Base-by-base conservation (phyloP, 163 green algal species). In the Chloromonas sp. region DNA sequence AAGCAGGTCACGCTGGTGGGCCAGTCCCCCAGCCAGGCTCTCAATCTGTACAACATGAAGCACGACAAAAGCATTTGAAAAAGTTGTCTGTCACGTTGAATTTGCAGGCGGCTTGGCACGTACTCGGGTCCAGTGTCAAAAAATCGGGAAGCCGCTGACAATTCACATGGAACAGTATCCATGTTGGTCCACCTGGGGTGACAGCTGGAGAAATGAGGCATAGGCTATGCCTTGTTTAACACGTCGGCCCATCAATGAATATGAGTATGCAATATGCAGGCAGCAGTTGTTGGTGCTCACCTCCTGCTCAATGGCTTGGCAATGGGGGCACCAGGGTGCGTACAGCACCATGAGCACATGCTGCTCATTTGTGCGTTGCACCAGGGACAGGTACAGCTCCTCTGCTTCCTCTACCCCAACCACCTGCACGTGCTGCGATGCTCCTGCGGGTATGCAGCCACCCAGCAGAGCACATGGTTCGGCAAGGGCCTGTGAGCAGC, bases 291-390 rank as follows among this genome's bases (percentile, higher is more conserved):
- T 36, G 36, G 36, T 57, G 14, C 61, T 66, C 59, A 87, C 84
- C 79, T 87, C 71, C 60, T 58, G 1, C 59, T 87, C 80, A n/a
- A 85, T 77, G 11, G 66, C n/a, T 60, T 84, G 77, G 80, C 84
- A 84, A 59, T 87, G 79, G 11, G 58, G 70, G 70, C 84, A 87
- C 2, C 57, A 66, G 0, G 84, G 80, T 13, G 84, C n/a, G 60
- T 87, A 87, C 60, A 84, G 5, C 1, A 87, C 71, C 15, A 87
- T n/a, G 36, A 87, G 70, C 5, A 82, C 60, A 77, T 87, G 84
- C 79, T 87, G 71, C 61, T 87, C 84, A n/a, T 87, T 87, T 14
- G 79, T 76, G 1, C 70, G 58, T 80, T 87, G 71, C 1, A 14
- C 66, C 70, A 87, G 59, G 0, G 79, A 82, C 59, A 84, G 60